These are phyloP conservation scores for Poronia punctata DNA, from an alignment of 495 filamentous ascomycete genomes.

Conservation along the genomic window DNA sequence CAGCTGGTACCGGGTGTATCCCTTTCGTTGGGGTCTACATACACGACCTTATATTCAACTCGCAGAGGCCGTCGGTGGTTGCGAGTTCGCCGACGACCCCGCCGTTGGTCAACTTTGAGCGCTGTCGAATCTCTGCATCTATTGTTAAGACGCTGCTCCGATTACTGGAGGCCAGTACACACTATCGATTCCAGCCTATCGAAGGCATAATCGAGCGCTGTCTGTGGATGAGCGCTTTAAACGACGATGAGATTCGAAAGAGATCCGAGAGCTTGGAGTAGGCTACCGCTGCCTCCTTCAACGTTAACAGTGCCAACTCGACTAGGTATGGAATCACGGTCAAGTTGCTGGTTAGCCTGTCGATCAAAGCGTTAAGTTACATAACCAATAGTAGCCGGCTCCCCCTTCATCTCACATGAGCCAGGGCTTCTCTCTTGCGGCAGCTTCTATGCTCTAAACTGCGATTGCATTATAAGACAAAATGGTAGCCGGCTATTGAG, in stretches of 20 bases:
- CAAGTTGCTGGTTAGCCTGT: too few relatives aligned
- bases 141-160: constrained; percentile 90
- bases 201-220: constrained; percentile 84
- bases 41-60: constrained; percentile 94
- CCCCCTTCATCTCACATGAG: too few relatives aligned
- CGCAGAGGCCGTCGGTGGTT: constrained; percentile 72
- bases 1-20: constrained; percentile 77
- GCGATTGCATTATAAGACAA: too few relatives aligned
- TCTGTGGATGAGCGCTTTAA: constrained; percentile 87
- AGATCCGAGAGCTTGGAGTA: constrained; percentile 35
- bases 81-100: constrained; percentile 58
- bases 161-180: constrained; percentile 83
- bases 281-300: neutral
- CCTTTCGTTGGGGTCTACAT: constrained; percentile 95
- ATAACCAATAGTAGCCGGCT: too few relatives aligned
- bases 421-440: too few relatives aligned
- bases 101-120: constrained; percentile 89
- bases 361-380: too few relatives aligned
- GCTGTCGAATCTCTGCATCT: constrained; percentile 80
- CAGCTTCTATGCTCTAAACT: too few relatives aligned
- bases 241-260: constrained; percentile 71
- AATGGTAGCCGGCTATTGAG: too few relatives aligned
- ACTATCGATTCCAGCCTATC: constrained; percentile 78
- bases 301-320: neutral
- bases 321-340: too few relatives aligned